Evolutionary conservation across 352 stramenopile species (phyloP).

Genomic region (Pythium utonaiense): DNA sequence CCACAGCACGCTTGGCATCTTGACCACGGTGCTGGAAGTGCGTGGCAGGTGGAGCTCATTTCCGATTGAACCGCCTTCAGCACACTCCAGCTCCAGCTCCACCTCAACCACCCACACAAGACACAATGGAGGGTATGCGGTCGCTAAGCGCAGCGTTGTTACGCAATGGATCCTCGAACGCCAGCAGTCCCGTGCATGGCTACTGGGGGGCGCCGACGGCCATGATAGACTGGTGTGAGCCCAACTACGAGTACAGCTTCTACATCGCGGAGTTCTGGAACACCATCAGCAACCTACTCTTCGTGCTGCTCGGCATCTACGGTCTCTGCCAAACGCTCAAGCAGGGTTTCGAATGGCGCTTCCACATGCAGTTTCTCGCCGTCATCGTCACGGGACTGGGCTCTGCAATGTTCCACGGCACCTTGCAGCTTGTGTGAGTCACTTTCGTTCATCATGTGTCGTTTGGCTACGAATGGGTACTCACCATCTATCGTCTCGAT

Average conservation of each 20-base stretch:
- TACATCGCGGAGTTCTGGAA: conserved; percentile 90
- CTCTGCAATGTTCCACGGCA: conserved; percentile 84
- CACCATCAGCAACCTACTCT: conserved; percentile 81
- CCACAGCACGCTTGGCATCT: neutral
- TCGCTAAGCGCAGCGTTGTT: neutral
- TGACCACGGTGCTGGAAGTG: neutral
- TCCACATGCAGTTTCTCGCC: conserved; percentile 64
- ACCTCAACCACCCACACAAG: neutral
- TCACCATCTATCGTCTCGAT: neutral
- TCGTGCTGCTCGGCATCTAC: conserved; percentile 72
- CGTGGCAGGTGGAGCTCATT: neutral
- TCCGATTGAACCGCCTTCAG: neutral
- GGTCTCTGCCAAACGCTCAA: conserved; percentile 59
- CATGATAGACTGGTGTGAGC: conserved; percentile 86
- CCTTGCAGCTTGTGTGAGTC: conserved; percentile 62
- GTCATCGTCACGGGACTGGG: conserved; percentile 79
- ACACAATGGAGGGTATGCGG: neutral
- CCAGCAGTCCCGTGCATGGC: neutral
- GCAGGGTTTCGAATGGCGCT: conserved; percentile 69
- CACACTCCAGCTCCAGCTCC: neutral
- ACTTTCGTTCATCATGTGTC: neutral
- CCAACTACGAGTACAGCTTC: conserved; percentile 71
- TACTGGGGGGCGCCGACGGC: conserved; percentile 67
- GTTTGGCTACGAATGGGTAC: neutral
- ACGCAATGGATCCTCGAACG: neutral